Base-by-base conservation (phyloP, 768 basidiomycete species). In the Cyathus striatus region DNA sequence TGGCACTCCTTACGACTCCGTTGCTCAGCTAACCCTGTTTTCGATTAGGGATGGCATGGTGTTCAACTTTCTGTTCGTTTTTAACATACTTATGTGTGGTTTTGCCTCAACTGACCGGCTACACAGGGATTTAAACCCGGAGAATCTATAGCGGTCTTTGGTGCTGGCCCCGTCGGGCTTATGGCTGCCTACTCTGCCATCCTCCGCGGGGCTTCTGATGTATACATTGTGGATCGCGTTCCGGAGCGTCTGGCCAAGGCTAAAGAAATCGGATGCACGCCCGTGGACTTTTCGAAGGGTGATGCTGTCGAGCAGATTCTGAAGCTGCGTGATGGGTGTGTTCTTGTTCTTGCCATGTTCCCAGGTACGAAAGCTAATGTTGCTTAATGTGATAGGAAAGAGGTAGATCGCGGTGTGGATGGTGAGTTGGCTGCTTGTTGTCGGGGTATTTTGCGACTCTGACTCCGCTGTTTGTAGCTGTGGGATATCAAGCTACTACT, bases 161-260 rank as follows among this genome's bases (percentile, higher is more conserved):
- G 76, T 14, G 76, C 72, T 6, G 76, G 72, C 6, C 73, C 72
- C 7, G 72, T 75, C 12, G 76, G 77, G 1, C 68, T 79, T 25
- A 79, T 79, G 76, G 76, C 76, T 1, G 76, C 75, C 0, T 78
- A 79, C 50, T 76, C 75, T 26, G 76, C 76, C 1, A 50, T 65
- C 5, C 55, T 78, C 1, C 70, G 75, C 22, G 77, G 77, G 24
- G 75, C 77, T 0, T 64, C 75, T 1, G 64, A 72, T 22, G 70
- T 78, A 6, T 78, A 75, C 47, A 73, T 78, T 17, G 75, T 79
- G 18, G 76, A 78, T 52, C 72, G 75, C 42, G 75, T 80, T 3
- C 63, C 72, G 1, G 78, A 78, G 57, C 61, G 77, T 6, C 61
- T 79, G 23, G 60, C 59, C 4, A 78, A 78, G 52, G 76, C 75